Evolutionary conservation across 2,329 filamentous ascomycete genomes (phyloP), one percentile per base, ranked within the genome.

Genomic region (Cladosporium sp.): DNA sequence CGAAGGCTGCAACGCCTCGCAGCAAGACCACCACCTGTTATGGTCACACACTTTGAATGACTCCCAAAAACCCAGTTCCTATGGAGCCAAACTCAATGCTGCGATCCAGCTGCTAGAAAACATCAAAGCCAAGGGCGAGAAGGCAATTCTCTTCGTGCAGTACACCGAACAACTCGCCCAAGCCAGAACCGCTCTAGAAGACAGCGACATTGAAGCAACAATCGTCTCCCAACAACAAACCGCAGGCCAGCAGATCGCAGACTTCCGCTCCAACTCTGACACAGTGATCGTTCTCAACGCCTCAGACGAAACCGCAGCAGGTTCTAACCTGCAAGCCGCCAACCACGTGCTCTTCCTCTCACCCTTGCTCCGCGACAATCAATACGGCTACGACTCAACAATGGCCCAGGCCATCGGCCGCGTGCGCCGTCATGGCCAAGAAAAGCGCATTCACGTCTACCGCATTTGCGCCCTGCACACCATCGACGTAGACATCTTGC

Each of bases 401-500:
- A 84, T 84, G 76, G 76, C 72, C 0, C 83, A 86, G 54, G 82
- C 82, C 0, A 78, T 85, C 16, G 83, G 83, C 2, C 75, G 83
- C 32, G 73, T 75, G 7, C 72, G 75, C 5, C 72, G 83, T 2
- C 80, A 77, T 50, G 78, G 80, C 0, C 83, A 86, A 59, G 64
- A 66, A 32, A 78, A 76, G 57, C 61, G 63, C 1, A 82, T 86
- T 2, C 70, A 79, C 47, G 73, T 84, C 13, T 83, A 83, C 59
- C 75, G 92, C 2, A 83, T 97, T 16, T 84, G 95, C 7, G 93
- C 89, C 9, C 85, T 96, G 62, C 85, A 94, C 63, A 75, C 72
- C 1, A 71, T 76, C 33, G 72, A 76, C 32, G 68, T 75, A 1
- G 72, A 75, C 51, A 69, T 75, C 13, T 53, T 76, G 1, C 69